These are phyloP conservation scores for Plectranthus barbatus DNA, from an alignment of 257 asterid species.

Conservation along the genomic window DNA sequence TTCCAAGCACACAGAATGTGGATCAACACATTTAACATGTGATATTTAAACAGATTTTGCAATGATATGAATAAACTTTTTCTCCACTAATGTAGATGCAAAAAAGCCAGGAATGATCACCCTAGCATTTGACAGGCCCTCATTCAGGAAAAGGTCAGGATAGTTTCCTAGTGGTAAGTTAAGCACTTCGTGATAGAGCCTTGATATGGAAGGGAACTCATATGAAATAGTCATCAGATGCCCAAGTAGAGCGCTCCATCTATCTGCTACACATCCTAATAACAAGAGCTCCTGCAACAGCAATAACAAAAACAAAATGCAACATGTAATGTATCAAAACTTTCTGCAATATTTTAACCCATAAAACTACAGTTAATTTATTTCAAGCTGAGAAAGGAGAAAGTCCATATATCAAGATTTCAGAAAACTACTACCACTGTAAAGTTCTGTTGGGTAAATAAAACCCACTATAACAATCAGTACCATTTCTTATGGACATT, in stretches of 20 bases:
- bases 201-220: conserved; percentile 34
- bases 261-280: conserved; percentile 48
- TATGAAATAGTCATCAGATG: conserved; percentile 42
- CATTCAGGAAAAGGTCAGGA: conserved; percentile 23
- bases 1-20: background rate
- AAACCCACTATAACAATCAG: too few relatives aligned
- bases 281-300: conserved; percentile 54
- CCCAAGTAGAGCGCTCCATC: conserved; percentile 53
- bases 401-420: background rate
- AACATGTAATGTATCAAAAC: conserved; percentile 7
- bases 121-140: conserved; percentile 32
- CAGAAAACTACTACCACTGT: background rate
- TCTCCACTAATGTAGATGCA: background rate
- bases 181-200: conserved; percentile 44
- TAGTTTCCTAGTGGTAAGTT: conserved; percentile 26
- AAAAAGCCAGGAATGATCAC: conserved; percentile 21
- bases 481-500: too few relatives aligned
- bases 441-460: background rate
- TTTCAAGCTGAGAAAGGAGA: background rate
- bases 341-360: background rate
- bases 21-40: background rate
- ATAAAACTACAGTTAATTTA: background rate
- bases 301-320: background rate
- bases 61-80: background rate
- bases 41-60: background rate